These are phyloP conservation scores for Coix lacrymajobi DNA, from an alignment of 176 grass and related monocot species.

Conservation along the genomic window DNA sequence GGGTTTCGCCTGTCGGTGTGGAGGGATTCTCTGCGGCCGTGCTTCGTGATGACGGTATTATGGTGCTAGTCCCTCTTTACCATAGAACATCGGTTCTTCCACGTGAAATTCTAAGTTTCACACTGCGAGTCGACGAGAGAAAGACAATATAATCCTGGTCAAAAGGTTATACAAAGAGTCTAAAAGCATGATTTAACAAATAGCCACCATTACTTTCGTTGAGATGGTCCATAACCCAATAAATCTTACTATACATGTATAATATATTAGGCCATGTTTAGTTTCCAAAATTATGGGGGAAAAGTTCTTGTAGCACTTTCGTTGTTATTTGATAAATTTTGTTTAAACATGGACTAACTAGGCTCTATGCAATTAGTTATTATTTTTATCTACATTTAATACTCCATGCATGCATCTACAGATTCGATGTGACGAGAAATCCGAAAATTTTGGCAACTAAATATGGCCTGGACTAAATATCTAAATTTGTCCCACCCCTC, in stretches of 20 bases:
- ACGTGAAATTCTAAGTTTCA: neutral
- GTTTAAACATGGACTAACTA: no score
- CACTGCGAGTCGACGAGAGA: neutral
- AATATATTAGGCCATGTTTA: no score
- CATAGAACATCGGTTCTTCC: neutral
- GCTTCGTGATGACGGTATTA: neutral
- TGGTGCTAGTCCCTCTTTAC: neutral
- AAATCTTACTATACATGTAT: neutral
- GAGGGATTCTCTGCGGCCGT: neutral
- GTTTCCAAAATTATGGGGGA: no score
- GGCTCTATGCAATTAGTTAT: no score
- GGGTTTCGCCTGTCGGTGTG: neutral
- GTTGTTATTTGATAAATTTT: no score
- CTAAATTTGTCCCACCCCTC: neutral
- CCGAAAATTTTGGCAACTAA: no score
- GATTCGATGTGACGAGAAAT: no score
- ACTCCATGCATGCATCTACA: no score
- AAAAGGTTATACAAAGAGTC: neutral
- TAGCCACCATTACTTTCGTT: neutral
- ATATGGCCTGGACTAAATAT: no score
- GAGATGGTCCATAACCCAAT: neutral
- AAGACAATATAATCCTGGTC: neutral
- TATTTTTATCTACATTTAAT: no score
- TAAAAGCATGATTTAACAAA: neutral
- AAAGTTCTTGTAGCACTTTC: no score